A percentile compares a stretch with the other conserved stretches of the same genome.
Evolutionary conservation across 2,329 filamentous ascomycete species (phyloP).

Genomic region (Capronia coronata): DNA sequence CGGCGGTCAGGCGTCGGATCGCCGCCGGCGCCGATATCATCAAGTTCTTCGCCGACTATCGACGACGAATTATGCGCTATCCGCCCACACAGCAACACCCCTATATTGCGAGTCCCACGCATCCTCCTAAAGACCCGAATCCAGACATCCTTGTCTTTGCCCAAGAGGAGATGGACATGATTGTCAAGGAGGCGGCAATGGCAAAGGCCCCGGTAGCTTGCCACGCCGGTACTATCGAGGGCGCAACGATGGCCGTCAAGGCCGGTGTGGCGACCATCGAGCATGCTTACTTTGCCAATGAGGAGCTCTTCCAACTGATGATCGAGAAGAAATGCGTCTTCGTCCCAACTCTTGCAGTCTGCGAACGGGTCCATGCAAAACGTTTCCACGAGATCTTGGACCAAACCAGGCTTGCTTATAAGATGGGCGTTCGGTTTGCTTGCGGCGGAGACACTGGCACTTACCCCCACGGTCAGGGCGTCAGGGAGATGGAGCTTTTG

Average conservation of each 20-base stretch:
- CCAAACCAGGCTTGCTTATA: constrained; percentile 40
- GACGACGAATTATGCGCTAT: constrained; percentile 41
- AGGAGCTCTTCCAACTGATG: constrained; percentile 43
- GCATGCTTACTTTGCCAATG: constrained; percentile 37
- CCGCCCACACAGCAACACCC: constrained; percentile 32
- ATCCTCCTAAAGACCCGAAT: constrained; percentile 10
- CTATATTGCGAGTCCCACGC: constrained; percentile 22
- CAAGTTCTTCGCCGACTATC: constrained; percentile 51
- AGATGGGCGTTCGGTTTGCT: constrained; percentile 46
- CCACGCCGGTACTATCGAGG: constrained; percentile 40
- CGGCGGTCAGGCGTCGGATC: constrained; percentile 43
- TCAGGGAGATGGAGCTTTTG: constrained; percentile 51
- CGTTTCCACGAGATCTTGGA: constrained; percentile 15
- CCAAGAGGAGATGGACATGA: constrained; percentile 34
- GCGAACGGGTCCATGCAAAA: constrained; percentile 33
- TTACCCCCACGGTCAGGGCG: constrained; percentile 50
- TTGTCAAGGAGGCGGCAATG: constrained; percentile 44
- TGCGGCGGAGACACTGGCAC: constrained; percentile 51
- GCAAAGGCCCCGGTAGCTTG: constrained; percentile 41
- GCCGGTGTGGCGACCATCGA: constrained; percentile 47
- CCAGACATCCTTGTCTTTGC: constrained; percentile 12
- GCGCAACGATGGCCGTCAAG: constrained; percentile 42
- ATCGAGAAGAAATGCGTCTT: constrained; percentile 42
- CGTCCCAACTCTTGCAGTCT: constrained; percentile 49
- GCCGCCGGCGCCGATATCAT: constrained; percentile 47